Base-by-base conservation (phyloP, 2,329 filamentous ascomycete genomes). In the Dactylellina sp. region DNA sequence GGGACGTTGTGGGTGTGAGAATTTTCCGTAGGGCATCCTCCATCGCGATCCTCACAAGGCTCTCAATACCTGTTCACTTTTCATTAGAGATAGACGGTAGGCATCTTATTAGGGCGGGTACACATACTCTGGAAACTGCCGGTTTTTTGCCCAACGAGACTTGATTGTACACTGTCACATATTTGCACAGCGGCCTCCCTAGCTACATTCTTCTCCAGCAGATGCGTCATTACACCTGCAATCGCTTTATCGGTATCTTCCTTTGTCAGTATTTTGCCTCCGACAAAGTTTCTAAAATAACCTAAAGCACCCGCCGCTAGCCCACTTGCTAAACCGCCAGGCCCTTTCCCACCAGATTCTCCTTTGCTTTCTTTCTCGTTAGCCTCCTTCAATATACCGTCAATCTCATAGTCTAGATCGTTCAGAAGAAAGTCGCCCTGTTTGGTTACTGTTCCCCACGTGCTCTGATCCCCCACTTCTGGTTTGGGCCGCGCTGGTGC, bases 351-450 rank as follows among this genome's bases (percentile, higher is more conserved):
- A 14, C 84, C 83, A 16, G 86, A 83, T 40, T 80, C 78, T 1
- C 80, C 76, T 57, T 85, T 84, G 1, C 84, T 79, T 53, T 86
- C 85, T 77, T 88, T 88, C 7, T 87, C 87, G 77, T 92, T 89
- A n/a, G 92, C 92, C 20, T 89, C 88, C 35, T 92, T 88, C 47
- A 99, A 85, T 65, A 99, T 97, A 37, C 89, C 90, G 78, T 97
- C 89, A 14, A 99, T 92, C 82, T 99, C 93, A 77, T 97, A 92
- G 75, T 93, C 94, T 5, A 99, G 83, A 79, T 99, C 95, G 79
- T 91, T 96, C 76, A 99, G 84, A 53, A 98, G 89, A 79, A 98
- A 99, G 80, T 97, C 91, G 57, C 95, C 95, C 82, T 94, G 93
- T 59, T 86, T 87, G 12, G 91, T 96, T 79, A 88, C 89, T 37